phyloP scores from a whole-genome alignment of 768 basidiomycete genomes.

The Boletus edulis region DNA sequence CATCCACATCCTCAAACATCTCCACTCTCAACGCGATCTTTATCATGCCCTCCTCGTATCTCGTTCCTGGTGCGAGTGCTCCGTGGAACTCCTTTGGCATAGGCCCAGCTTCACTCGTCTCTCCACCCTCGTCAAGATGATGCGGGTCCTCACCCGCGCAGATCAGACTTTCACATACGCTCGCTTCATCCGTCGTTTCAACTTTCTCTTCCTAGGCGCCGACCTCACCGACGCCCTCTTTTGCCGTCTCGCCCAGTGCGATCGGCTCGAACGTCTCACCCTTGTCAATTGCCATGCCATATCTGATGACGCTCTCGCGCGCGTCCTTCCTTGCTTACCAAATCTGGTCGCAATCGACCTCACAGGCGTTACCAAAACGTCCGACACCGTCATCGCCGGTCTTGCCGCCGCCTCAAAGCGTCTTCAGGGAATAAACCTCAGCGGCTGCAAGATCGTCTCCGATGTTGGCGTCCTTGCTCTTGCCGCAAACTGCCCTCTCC shows the following conservation, averaged over 20 bases:
- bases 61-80: slow-evolving; percentile 92
- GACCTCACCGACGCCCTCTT: slow-evolving; percentile 76
- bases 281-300: slow-evolving; percentile 76
- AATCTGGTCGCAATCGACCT: slow-evolving; percentile 86
- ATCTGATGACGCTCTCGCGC: slow-evolving; percentile 58
- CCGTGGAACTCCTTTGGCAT: slow-evolving; percentile 94
- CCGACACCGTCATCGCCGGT: slow-evolving; percentile 68
- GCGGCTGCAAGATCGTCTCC: slow-evolving; percentile 77
- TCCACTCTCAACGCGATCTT: slow-evolving; percentile 73
- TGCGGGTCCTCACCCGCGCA: slow-evolving; percentile 58
- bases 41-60: slow-evolving; percentile 77
- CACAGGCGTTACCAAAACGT: slow-evolving; percentile 64
- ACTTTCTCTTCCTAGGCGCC: slow-evolving; percentile 71
- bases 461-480: slow-evolving; percentile 76
- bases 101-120: slow-evolving; percentile 75
- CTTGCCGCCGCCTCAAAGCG: slow-evolving; percentile 69
- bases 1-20: slow-evolving; percentile 86
- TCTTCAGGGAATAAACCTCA: slow-evolving; percentile 90
- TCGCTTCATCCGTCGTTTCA: slow-evolving; percentile 85
- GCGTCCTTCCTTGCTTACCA: slow-evolving; percentile 67
- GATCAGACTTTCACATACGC: slow-evolving; percentile 86
- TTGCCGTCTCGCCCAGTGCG: slow-evolving; percentile 66
- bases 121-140: slow-evolving; percentile 74
- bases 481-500: slow-evolving; percentile 67
- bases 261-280: slow-evolving; percentile 84